Evolutionary conservation across 148 eudicot species (phyloP).

Genomic region (Camellia granthamiana): DNA sequence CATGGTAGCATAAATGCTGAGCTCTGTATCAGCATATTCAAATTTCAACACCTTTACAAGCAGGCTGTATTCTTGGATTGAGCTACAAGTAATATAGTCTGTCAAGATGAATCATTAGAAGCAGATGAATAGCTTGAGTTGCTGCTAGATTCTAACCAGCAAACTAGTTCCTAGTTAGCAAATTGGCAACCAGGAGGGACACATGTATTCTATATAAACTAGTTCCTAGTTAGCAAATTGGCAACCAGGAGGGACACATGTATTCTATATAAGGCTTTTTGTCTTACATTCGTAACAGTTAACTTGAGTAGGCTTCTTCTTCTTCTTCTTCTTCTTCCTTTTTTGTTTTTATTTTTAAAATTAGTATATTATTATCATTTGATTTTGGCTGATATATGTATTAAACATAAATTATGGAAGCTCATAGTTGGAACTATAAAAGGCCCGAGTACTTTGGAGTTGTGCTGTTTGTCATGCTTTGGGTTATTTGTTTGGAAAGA

Average conservation of each 20-base stretch:
- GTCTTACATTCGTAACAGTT: not conserved
- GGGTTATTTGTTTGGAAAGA: too few relatives aligned
- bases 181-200: too few relatives aligned
- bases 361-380: not conserved
- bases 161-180: too few relatives aligned
- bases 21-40: not conserved
- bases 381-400: not conserved
- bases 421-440: not conserved
- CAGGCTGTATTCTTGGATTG: not conserved
- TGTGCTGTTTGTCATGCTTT: too few relatives aligned
- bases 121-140: not conserved
- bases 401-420: not conserved
- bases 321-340: not conserved
- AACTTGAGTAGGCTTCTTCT: not conserved
- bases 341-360: too few relatives aligned
- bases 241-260: not conserved
- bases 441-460: too few relatives aligned
- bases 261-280: not conserved
- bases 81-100: not conserved
- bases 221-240: too few relatives aligned
- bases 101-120: not conserved
- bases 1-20: not conserved
- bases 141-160: not conserved
- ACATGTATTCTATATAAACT: not conserved
- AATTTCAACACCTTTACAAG: not conserved